Base-by-base conservation (phyloP, 192 early-diverging fungal genomes). In the Gryganskiella cystojenkinii region DNA sequence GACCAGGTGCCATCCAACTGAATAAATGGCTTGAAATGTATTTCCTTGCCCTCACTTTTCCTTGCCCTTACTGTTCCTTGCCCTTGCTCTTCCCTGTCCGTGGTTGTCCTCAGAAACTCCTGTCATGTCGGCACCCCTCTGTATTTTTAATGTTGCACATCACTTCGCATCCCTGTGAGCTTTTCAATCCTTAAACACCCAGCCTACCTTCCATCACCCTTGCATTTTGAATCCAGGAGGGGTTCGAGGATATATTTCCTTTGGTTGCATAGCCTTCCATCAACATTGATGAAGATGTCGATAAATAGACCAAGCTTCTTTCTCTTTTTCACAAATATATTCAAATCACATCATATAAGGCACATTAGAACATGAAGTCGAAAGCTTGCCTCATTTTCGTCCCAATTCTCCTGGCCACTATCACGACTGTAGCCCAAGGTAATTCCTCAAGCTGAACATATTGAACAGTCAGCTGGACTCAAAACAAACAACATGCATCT, bases 371-470 rank as follows among this genome's bases (percentile, higher is more conserved):
- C 51, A 53, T 53, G 24, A 53, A 53, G 24, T 53, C 28, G 4
- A 53, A 24, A 8, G 51, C 51, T 25, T 53, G 14, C 51, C 28
- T 7, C 51, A 53, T 53, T 47, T 47, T 47, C 45, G 4, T 47
- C 45, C 4, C 45, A 3, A 14, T 47, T 47, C 3, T 47, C 45
- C 14, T 47, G 45, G 45, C 45, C 45, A 25, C 51, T 30, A 53
- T 53, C 51, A 27, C 51, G 4, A 53, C 51, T 25, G 51, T 53
- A 25, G 51, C 51, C 51, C 51, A 53, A 53, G 51, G 51, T 53
- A 53, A 53, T 53, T 3, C 28, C 51, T 28, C 28, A 53, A 27
- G 24, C 51, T 27, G 24, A 53, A 25, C 51, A 53, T 25, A 25
- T 25, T 30, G 51, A 25, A 30, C 24, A 53, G 51, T 53, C 28